These are phyloP conservation scores for Sporothrix protearum DNA, from an alignment of 2,329 filamentous ascomycete species.

Conservation along the genomic window DNA sequence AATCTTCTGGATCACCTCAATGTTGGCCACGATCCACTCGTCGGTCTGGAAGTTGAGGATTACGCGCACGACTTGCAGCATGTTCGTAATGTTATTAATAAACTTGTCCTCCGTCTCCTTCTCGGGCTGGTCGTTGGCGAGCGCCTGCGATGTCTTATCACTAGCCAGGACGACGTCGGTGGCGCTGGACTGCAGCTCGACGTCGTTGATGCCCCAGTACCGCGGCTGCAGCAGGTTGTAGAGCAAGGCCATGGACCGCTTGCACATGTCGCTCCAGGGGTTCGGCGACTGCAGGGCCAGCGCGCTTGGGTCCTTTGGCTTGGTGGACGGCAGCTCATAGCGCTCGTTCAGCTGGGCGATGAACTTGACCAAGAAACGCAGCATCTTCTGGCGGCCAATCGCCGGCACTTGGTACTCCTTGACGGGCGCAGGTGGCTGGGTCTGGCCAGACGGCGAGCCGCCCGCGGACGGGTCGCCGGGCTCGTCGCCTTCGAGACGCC, in stretches of 20 bases:
- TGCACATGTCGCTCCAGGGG: constrained; percentile 72
- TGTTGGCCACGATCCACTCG: constrained; percentile 82
- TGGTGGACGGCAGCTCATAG: constrained; percentile 70
- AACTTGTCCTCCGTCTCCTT: constrained; percentile 73
- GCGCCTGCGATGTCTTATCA: constrained; percentile 65
- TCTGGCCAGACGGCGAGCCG: constrained; percentile 34
- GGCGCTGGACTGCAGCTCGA: constrained; percentile 87
- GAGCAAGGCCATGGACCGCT: constrained; percentile 77
- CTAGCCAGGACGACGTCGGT: constrained; percentile 80
- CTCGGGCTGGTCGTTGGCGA: constrained; percentile 57
- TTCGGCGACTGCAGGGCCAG: constrained; percentile 48
- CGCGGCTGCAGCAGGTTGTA: constrained; percentile 79
- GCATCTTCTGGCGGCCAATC: constrained; percentile 69
- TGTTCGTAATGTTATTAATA: constrained; percentile 85
- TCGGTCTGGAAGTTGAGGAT: constrained; percentile 83
- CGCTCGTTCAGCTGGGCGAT: constrained; percentile 86
- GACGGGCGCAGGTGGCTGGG: constrained; percentile 40
- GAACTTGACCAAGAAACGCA: constrained; percentile 94
- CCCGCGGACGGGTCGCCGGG: constrained; percentile 27
- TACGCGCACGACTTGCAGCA: constrained; percentile 85
- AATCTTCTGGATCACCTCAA: constrained; percentile 76
- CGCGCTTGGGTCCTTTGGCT: constrained; percentile 53
- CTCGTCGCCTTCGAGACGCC: constrained; percentile 62
- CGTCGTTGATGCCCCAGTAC: constrained; percentile 87
- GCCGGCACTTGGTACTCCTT: constrained; percentile 67